These are phyloP conservation scores for Paxillus rubicundulus DNA, from an alignment of 768 basidiomycete species.

Conservation along the genomic window DNA sequence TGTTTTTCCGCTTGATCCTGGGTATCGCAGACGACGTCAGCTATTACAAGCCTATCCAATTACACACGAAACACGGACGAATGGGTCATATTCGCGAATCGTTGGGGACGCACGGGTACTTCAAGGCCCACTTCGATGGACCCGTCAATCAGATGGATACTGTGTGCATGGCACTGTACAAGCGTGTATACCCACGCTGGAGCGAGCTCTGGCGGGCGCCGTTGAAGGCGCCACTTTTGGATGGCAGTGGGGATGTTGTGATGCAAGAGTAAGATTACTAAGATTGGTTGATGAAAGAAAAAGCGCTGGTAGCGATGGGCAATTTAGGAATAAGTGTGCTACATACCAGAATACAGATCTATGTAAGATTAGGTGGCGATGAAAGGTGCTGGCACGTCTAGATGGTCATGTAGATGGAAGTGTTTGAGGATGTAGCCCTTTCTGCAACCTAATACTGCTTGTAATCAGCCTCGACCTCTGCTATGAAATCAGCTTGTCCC, in stretches of 20 bases:
- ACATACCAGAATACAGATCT: no score
- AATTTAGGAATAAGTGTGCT: not conserved
- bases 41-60: conserved; percentile 91
- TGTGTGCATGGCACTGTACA: conserved; percentile 93
- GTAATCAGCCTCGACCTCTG: no score
- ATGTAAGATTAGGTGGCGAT: no score
- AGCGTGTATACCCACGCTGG: conserved; percentile 92
- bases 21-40: conserved; percentile 67
- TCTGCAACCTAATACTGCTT: no score
- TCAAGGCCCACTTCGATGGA: conserved; percentile 94
- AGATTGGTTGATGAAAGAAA: not conserved
- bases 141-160: conserved; percentile 96
- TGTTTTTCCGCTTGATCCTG: conserved; percentile 3
- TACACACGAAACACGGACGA: conserved; percentile 89
- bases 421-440: no score
- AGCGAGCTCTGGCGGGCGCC: conserved; percentile 48
- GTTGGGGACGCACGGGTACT: conserved; percentile 95
- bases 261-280: conserved; percentile 21
- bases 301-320: not conserved
- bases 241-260: conserved; percentile 18
- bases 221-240: not conserved
- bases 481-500: no score
- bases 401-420: no score
- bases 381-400: no score
- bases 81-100: conserved; percentile 88